These are phyloP conservation scores for Pleurotus giganteus DNA, from an alignment of 768 basidiomycete species.

Conservation along the genomic window DNA sequence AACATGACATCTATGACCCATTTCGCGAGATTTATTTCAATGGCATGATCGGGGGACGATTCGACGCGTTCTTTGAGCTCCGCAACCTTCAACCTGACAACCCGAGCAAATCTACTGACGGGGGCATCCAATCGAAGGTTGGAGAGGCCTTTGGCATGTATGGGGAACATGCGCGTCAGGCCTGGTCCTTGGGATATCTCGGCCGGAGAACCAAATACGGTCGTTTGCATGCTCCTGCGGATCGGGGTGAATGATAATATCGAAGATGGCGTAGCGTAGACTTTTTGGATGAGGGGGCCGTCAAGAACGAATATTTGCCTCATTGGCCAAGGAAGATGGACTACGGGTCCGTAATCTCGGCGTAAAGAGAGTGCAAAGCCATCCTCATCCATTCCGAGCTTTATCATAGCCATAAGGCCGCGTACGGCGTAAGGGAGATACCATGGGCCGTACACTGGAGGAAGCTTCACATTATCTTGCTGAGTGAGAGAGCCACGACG, in stretches of 20 bases:
- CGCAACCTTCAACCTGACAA: not conserved
- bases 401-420: conserved; percentile 1
- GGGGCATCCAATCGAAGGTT: conserved; percentile 4
- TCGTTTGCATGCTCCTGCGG: not conserved
- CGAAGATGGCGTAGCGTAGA: conserved; percentile 6
- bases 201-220: not conserved
- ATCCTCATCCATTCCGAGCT: conserved; percentile 8
- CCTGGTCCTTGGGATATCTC: not conserved
- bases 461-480: not conserved
- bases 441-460: conserved; percentile 9
- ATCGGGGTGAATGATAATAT: conserved; percentile 2
- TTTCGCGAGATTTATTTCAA: not conserved
- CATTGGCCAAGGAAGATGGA: conserved; percentile 6
- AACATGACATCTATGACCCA: conserved; percentile 7
- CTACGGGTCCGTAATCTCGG: not conserved
- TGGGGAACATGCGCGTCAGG: not conserved
- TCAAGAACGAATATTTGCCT: conserved; percentile 7
- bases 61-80: conserved; percentile 1
- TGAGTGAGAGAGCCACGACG: not conserved
- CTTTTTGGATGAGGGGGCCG: conserved; percentile 4
- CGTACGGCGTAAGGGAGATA: conserved; percentile 2
- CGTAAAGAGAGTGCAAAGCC: not conserved
- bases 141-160: conserved; percentile 4
- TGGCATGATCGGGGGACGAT: not conserved
- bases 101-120: not conserved